These are phyloP conservation scores for Aspergillus clavatus DNA, from an alignment of 2,329 filamentous ascomycete genomes.

Conservation along the genomic window DNA sequence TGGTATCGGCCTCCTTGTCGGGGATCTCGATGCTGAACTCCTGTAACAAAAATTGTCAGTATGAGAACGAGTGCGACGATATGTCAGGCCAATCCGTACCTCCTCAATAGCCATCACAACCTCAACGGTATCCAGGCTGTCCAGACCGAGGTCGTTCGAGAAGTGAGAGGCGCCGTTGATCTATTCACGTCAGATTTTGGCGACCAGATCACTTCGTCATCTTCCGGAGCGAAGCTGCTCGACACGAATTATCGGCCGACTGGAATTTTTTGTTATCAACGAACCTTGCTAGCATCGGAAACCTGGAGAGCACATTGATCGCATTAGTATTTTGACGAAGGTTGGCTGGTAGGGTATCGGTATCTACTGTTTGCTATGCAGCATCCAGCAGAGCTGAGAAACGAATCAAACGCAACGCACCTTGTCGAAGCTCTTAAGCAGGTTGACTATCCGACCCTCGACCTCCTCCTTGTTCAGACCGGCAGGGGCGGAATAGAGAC, in stretches of 20 bases:
- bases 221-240: background rate
- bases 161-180: constrained; percentile 84
- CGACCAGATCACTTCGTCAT: constrained; percentile 17
- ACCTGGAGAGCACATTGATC: constrained; percentile 23
- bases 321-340: constrained; percentile 2
- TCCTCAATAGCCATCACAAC: constrained; percentile 99
- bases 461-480: constrained; percentile 79
- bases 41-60: constrained; percentile 36
- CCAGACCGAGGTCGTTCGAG: constrained; percentile 91
- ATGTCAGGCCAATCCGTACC: constrained; percentile 45
- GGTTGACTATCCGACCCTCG: constrained; percentile 83
- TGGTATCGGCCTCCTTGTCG: constrained; percentile 91
- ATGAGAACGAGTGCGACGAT: constrained; percentile 9
- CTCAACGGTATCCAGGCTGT: constrained; percentile 97
- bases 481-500: constrained; percentile 81
- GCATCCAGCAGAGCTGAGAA: constrained; percentile 6
- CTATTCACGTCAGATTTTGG: constrained; percentile 45
- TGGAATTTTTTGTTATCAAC: constrained; percentile 10
- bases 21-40: constrained; percentile 94
- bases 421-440: constrained; percentile 97
- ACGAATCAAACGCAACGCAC: constrained; percentile 53
- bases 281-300: constrained; percentile 38
- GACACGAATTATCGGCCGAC: background rate
- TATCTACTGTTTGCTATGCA: no score
- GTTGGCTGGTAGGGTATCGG: no score